Base-by-base conservation (phyloP, 1,284 basidiomycete species). In the Puccinia sorghi region DNA sequence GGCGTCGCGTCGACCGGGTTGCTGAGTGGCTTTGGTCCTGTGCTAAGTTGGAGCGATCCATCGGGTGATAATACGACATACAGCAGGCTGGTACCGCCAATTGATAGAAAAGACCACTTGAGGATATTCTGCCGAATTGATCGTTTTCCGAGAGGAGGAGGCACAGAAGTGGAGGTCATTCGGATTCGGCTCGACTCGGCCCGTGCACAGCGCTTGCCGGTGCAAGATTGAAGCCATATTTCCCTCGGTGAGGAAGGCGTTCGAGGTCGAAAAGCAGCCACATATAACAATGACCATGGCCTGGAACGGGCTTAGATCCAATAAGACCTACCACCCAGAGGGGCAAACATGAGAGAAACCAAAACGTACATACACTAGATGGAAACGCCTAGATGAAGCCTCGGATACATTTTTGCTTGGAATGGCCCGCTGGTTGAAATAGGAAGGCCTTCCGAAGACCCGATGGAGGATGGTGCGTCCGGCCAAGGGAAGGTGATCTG, bases 321-420 rank as follows among this genome's bases (percentile, higher is more conserved):
- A 61, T 61, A 27, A 61, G 57, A 13, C 39, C 25, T 32, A 39
- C 57, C 39, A 27, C 2, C 4, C 37, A 20, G 57, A 0, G 6
- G 20, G 13, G 15, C 56, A 59, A 8, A 32, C 25, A 50, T 59
- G 3, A 59, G 56, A 9, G 56, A 7, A 17, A 39, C 13, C 5
- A 32, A 61, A n/a, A 39, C 32, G 57, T 61, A 61, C 57, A 39
- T 61, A 61, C 57, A 61, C 32, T 61, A 39, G 17, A 61, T 61
- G 25, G 13, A 17, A n/a, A 9, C 57, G 57, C 57, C 22, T 61
- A 37, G 57, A 39, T 17, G 9, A 59, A 27, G 27, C 27, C 56
- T 59, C 56, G 27, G 39, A 39, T n/a, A 32, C 17, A 15, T 61
- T 61, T 32, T 61, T 37, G 32, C 57, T 8, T 20, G 6, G 57